Conservation (phyloP, 176 grass and related monocot species). For the Hyparrhenia diplandra region DNA sequence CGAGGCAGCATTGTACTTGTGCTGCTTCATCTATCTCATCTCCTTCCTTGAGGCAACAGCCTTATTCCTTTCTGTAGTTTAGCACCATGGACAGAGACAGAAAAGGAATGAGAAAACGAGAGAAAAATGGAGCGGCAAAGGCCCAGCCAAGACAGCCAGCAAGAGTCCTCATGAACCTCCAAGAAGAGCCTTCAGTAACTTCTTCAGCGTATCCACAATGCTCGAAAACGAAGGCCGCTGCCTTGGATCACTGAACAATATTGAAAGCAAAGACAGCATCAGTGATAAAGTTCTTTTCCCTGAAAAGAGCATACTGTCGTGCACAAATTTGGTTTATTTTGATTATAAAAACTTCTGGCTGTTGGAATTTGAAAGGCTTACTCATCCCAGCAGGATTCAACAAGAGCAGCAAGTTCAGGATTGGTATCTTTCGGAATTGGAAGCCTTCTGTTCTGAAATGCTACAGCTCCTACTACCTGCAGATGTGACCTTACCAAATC, state of each 20-base stretch:
- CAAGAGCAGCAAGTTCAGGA: slow-evolving; percentile 58
- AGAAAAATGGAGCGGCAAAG: neutral
- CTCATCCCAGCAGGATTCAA: slow-evolving; percentile 93
- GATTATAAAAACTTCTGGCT: neutral
- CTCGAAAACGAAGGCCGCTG: slow-evolving; percentile 77
- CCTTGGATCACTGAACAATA: slow-evolving; percentile 72
- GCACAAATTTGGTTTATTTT: neutral
- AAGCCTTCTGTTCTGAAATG: slow-evolving; percentile 86
- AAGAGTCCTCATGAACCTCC: slow-evolving; percentile 41
- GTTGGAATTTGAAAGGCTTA: slow-evolving; percentile 30
- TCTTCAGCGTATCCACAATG: slow-evolving; percentile 79
- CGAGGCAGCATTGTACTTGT: slow-evolving; percentile 13
- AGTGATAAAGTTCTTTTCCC: neutral
- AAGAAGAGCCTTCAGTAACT: slow-evolving; percentile 51
- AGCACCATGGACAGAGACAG: neutral
- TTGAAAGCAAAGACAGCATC: neutral
- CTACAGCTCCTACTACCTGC: slow-evolving; percentile 91
- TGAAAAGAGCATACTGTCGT: neutral
- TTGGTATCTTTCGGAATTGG: slow-evolving; percentile 59
- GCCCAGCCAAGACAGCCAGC: neutral
- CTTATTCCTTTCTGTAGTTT: neutral
- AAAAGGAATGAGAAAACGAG: neutral
- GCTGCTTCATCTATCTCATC: slow-evolving; percentile 19
- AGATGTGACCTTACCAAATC: neutral
- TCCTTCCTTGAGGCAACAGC: neutral